These are phyloP conservation scores for Setomelanomma holmii DNA, from an alignment of 2,329 filamentous ascomycete species.

Conservation along the genomic window DNA sequence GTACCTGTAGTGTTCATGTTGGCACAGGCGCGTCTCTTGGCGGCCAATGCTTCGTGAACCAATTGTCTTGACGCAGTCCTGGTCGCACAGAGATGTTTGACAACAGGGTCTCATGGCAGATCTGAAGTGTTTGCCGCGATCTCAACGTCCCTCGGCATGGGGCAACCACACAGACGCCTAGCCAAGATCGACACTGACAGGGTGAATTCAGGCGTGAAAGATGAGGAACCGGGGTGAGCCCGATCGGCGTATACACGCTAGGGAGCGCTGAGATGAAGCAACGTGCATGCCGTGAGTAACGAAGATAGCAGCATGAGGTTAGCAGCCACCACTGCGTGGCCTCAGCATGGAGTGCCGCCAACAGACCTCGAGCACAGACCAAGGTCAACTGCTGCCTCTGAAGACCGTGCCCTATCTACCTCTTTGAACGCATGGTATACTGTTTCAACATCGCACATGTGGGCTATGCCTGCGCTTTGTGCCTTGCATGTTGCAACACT, in stretches of 20 bases:
- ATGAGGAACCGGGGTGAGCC: not conserved
- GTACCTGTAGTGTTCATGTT: too few relatives aligned
- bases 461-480: not conserved
- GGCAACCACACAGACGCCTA: not conserved
- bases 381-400: not conserved
- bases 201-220: not conserved
- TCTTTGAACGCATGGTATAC: not conserved
- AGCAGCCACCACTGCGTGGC: not conserved
- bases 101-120: not conserved
- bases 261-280: not conserved
- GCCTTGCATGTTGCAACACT: not conserved
- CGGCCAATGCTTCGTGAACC: not conserved
- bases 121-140: not conserved
- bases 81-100: not conserved
- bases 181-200: not conserved
- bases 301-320: conserved; percentile 1
- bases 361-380: not conserved
- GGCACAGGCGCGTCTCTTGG: too few relatives aligned
- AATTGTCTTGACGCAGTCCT: not conserved
- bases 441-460: not conserved
- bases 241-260: not conserved
- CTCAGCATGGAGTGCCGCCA: not conserved
- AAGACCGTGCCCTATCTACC: not conserved
- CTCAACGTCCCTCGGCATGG: not conserved
- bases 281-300: not conserved